Evolutionary conservation across 75 land plant species (phyloP), one percentile per base, ranked within the genome.

Genomic region (Picea glauca): DNA sequence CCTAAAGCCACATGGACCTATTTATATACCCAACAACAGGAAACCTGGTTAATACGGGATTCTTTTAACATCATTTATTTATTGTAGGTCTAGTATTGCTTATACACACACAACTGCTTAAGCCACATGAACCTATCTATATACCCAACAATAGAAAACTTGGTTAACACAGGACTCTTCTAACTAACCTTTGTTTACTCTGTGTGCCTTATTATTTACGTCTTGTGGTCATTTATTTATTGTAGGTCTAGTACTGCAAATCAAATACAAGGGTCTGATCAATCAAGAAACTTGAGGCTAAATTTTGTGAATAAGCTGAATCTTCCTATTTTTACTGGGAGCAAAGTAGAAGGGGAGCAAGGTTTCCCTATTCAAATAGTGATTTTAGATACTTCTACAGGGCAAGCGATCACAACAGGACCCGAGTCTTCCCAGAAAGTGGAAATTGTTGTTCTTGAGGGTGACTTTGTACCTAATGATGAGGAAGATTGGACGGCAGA

Each of bases 301-400:
- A 59, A 80, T 7, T 91, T 88, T 70, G 59, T 30, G 4, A 80
- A 84, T 15, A 79, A 54, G 46, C 87, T 87, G 5, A 62, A 82
- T 0, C 84, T 83, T 23, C 89, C 94, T 2, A 86, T 93, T 20
- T 93, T 91, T 76, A 93, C 95, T 12, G 91, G 91, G 0, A 82
- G 80, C 60, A 90, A 82, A 58, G 85, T 90, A 13, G 78, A 75
- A 46, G 93, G 86, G 54, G 72, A 66, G n/a, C 83, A 91, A 13
- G 72, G 76, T 32, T 78, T 64, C 58, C 80, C 84, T 20, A 83
- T 91, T 33, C 86, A 82, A 59, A 65, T 93, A 58, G 56, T 75
- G 18, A 43, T 93, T 13, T 64, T 80, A 15, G 88, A 88, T 82
- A 65, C 56, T 58, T 60, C 83, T 46, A 78, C 80, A 13, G 50